Evolutionary conservation across 805 yeast genomes (phyloP), one percentile per base, ranked within the genome.

Genomic region (Nakazawaea laoshanensis): DNA sequence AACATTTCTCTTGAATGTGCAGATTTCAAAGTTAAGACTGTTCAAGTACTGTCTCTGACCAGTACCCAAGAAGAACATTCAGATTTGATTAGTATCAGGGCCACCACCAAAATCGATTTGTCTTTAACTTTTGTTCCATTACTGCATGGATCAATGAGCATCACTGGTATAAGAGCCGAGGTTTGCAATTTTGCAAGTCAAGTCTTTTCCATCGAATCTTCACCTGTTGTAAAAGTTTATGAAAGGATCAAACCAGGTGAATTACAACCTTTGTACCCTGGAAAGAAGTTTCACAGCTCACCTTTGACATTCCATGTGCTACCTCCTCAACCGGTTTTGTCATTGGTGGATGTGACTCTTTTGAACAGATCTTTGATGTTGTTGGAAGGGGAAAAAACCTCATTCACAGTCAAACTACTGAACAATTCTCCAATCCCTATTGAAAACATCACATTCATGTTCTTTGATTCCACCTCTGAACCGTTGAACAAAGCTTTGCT

Each of bases 381-480:
- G 11, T 53, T 86, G 9, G 94, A 85, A 48, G 95, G 95, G 7
- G 92, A 86, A 44, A 57, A 61, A 25, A 64, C 62, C 32, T 41
- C 49, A 2, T 71, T 82, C 38, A 56, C 63, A 2, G 50, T 84
- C 4, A 50, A 54, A 1, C 52, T 86, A 20, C 64, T 67, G 30
- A 85, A 86, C 49, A 61, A 67, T 13, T 76, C 89, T 0, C 48
- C 54, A 4, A 75, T 77, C 3, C 46, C 64, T 1, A 73, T 80
- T 27, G 70, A 76, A 35, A 63, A 67, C 31, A 44, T 85, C 21
- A 63, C 75, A 3, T 76, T 81, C 40, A 68, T 75, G 5, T 76
- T 77, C 43, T 62, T 74, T 58, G 95, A 85, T 47, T 78, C 92
- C 1, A 78, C 92, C 0, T 66, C 71, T 5, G 87, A 76, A 20